Evolutionary conservation across 495 filamentous ascomycete genomes (phyloP), one percentile per base, ranked within the genome.

Genomic region (Penicillium manginii): DNA sequence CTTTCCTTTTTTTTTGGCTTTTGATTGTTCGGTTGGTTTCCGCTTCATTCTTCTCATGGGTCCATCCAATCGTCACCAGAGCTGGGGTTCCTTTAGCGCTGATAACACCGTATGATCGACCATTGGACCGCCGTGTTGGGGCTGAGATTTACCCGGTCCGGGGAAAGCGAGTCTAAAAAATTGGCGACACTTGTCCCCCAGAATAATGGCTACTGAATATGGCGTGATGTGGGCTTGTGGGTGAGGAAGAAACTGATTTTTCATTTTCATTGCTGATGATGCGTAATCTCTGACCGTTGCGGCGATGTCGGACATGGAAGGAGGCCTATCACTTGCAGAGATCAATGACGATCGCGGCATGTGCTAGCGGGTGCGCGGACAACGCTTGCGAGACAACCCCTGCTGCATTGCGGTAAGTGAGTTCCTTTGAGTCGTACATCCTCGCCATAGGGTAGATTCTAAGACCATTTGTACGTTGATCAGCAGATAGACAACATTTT

Each of bases 231-330:
- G 17, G 17, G 18, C 39, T 42, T 42, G 39, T n/a, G 39, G 39
- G 39, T 15, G 6, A 42, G n/a, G 17, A 42, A n/a, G 7, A 18
- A 3, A 8, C 39, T 17, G 39, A 19, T 42, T 42, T 42, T 42
- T 42, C 39, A 42, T 42, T 42, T 42, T 18, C n/a, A 42, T 42
- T 42, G 39, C 39, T 42, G 39, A 42, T 42, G 46, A 26, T 51
- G 35, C 22, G 22, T 32, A 39, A 22, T 50, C 21, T 40, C 19
- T 17, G 33, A 57, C 43, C 45, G 48, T 17, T 21, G 17, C 31
- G 35, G 55, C 55, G 55, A 57, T 57, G 55, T 57, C 55, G 55
- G 55, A 51, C 55, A 35, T 50, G 29, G n/a, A 49, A 47, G 32
- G 43, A 57, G 32, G 45, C 42, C 55, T 35, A 57, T 57, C 55